Evolutionary conservation across 352 stramenopile genomes (phyloP), one percentile per base, ranked within the genome.

Genomic region (Phytopythium aichiense): DNA sequence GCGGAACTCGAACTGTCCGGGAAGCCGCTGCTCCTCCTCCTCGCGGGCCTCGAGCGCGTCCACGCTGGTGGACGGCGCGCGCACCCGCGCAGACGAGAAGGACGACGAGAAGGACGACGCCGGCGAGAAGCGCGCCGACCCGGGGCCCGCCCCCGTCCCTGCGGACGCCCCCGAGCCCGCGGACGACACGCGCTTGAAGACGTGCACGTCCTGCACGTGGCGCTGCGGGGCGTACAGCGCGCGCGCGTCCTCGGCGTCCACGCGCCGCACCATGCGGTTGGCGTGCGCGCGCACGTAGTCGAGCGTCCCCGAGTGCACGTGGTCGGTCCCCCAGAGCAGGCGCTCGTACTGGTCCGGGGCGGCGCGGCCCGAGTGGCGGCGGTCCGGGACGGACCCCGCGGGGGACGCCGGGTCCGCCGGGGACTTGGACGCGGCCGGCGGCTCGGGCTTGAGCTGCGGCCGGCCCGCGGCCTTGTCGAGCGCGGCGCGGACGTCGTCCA

Each of bases 161-260:
- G 30, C 28, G 8, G 63, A 33, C 55, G 61, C 66, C 9, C 9
- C 12, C 12, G 35, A 40, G n/a, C 46, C 20, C 7, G 56, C 49
- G 18, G 66, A 48, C 30, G 64, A 1, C 35, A 82, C 61, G 16
- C 73, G 77, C 53, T 82, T 83, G 71, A 89, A 92, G 9, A 90
- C 64, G 46, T 69, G 83, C 65, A 92, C 81, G 64, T 89, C 79
- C 54, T 81, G 71, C 58, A 85, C 72, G 55, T 88, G 73, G 43
- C 81, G 77, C 54, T 87, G 64, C 46, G 75, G 67, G 45, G 76
- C 61, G 72, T 87, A 90, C 55, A 76, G 68, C 30, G 51, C 63
- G 58, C 81, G 71, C 63, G 77, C 73, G 62, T 90, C 77, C 55
- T 89, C 77, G 18, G 56, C 61, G 20, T 72, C 63, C 31, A 81